Evolutionary conservation across 306 rosid species (phyloP).

Genomic region (Gillenia trifoliata): DNA sequence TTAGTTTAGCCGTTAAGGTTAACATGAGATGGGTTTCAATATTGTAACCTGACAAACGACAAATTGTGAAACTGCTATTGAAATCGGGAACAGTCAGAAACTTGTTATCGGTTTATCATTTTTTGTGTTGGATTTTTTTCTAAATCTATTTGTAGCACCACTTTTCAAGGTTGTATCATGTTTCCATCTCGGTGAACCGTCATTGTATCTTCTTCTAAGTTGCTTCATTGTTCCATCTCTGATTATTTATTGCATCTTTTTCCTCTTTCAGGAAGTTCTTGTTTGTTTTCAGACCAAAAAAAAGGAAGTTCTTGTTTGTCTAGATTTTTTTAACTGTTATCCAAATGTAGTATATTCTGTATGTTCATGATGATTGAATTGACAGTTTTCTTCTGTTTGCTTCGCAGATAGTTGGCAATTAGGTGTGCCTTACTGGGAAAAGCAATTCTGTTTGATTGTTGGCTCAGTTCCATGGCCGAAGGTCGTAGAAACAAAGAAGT

Average conservation of each 20-base stretch:
- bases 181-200: not conserved
- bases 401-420: slow-evolving; percentile 36
- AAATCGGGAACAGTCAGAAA: not conserved
- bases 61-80: not conserved
- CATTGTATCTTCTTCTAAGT: not conserved
- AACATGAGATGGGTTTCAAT: not conserved
- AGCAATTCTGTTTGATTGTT: slow-evolving; percentile 46
- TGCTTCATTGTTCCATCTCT: not conserved
- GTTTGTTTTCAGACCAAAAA: too few species aligned
- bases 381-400: slow-evolving; percentile 9
- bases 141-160: not conserved
- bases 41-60: not conserved
- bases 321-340: not conserved
- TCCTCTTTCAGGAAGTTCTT: slow-evolving; percentile 10
- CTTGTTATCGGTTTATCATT: not conserved
- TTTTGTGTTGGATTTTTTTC: not conserved
- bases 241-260: not conserved
- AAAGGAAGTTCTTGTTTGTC: slow-evolving; percentile 11
- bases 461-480: slow-evolving; percentile 71
- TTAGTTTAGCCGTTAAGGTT: not conserved
- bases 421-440: slow-evolving; percentile 72
- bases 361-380: slow-evolving; percentile 17
- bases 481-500: slow-evolving; percentile 53
- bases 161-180: not conserved
- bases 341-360: slow-evolving; percentile 2